Base-by-base conservation (phyloP, 225 moss, liverwort and hornwort genomes). In the Climacium dendroides region DNA sequence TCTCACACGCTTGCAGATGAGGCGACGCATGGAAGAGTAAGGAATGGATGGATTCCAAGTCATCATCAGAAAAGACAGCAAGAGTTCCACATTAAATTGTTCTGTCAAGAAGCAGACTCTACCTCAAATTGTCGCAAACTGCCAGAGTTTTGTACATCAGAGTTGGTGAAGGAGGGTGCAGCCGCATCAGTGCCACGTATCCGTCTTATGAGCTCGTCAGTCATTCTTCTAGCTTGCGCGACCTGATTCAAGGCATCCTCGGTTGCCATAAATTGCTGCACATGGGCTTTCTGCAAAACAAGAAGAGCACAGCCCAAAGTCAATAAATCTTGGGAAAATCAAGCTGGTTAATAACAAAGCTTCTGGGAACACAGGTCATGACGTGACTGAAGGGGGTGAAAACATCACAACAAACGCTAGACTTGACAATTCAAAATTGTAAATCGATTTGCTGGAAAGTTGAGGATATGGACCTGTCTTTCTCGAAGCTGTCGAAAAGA, bases 191-290 rank as follows among this genome's bases (percentile, higher is more conserved):
- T 92, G 88, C 95, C 95, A 87, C 93, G 92, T 78, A 99, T 91
- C 71, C 94, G 91, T 77, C 92, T 91, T 15, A 95, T 89, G 41
- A 96, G 91, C 85, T 95, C 95, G 85, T 95, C 96, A 76, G 89
- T 94, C 92, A 92, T 90, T 79, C 80, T 92, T 85, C 94, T 93
- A 43, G 96, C 96, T 93, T 96, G 95, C 74, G 95, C 94, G 23
- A 94, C 97, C 69, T 93, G 94, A 85, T 96, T 99, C 85, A 97
- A 88, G 86, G 95, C 94, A 87, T 97, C 96, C 91, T 99, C 99
- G 43, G 99, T 97, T 79, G 95, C 97, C 96, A 99, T 96, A 72
- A 99, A 99, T 79, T 97, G 99, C 89, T 97, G 99, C 78, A 99
- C 97, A 92, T 99, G 99, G 23, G 97, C 95, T 94, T 96, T 99